Evolutionary conservation across 768 basidiomycete genomes (phyloP), one percentile per base, ranked within the genome.

Genomic region (Calocybe gangraenosa): DNA sequence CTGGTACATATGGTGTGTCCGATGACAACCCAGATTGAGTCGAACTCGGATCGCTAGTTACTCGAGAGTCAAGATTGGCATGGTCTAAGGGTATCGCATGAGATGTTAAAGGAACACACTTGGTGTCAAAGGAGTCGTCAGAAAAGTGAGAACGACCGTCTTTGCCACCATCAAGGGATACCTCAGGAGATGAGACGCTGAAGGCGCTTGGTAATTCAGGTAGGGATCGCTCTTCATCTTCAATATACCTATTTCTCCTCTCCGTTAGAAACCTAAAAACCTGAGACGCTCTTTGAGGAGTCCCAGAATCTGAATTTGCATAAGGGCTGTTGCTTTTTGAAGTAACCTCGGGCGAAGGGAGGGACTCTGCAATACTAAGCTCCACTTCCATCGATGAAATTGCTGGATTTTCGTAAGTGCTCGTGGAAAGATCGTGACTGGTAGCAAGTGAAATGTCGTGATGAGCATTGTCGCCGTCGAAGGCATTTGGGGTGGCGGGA

Each of bases 371-470:
- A 10, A 69, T 65, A 59, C 85, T 87, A 40, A 80, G 67, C 56
- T 88, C 86, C 3, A 89, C 88, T 47, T 84, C 81, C 66, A 89
- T 73, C 0, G 87, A 91, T 4, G 84, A 84, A 36, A 87, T 81
- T 17, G 71, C 71, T 3, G 75, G 74, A 54, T 74, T 66, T 44
- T 73, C 67, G 38, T 64, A 56, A 42, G 60, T 61, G 45, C 53
- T 56, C 30, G 69, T 67, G n/a, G 72, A 69, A 46, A 68, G 60
- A 56, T 79, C 75, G 56, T 70, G 64, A 49, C 78, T 73, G 6
- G 73, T 66, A 54, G 69, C 56, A 51, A 76, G 61, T 13, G 76
- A 68, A 45, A 63, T 51, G 44, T 75, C 71, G 39, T 60, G 54
- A 47, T 43, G 62, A 37, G 52, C 48, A 46, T 55, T 53, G 40